Percentiles rank a stretch among this genome's conserved stretches.
Evolutionary conservation across 1,284 basidiomycete species (phyloP).

Genomic region (Melampsora abietis-canadensis): DNA sequence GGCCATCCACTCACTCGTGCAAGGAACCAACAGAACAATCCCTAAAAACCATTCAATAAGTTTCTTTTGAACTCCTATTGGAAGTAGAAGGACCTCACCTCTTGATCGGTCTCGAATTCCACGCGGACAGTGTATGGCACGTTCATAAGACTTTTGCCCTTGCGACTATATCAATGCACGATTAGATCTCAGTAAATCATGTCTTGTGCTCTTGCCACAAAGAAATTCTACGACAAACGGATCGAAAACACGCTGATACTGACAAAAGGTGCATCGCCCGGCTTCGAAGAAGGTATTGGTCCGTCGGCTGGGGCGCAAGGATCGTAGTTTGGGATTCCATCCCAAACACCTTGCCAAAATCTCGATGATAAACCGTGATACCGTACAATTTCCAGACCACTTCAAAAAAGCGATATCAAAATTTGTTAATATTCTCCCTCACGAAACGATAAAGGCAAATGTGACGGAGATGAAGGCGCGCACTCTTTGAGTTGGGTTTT

Average conservation of each 20-base stretch:
- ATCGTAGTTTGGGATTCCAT: background rate
- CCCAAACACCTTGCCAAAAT: background rate
- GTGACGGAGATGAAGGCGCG: too few relatives aligned
- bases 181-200: background rate
- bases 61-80: background rate
- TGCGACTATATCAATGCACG: slow-evolving; percentile 3
- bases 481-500: too few relatives aligned
- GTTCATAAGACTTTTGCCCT: slow-evolving; percentile 22
- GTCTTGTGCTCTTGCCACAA: too few relatives aligned
- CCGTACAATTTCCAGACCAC: too few relatives aligned
- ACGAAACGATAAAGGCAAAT: too few relatives aligned
- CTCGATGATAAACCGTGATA: background rate
- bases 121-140: slow-evolving; percentile 14
- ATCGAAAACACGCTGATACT: background rate
- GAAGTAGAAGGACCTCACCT: background rate
- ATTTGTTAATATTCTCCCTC: too few relatives aligned
- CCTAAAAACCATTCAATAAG: slow-evolving; percentile 1
- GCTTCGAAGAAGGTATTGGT: slow-evolving; percentile 7
- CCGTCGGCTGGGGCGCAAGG: background rate
- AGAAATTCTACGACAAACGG: too few relatives aligned
- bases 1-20: slow-evolving; percentile 20
- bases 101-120: background rate
- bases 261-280: slow-evolving; percentile 35
- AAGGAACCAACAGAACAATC: slow-evolving; percentile 30
- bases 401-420: too few relatives aligned